Evolutionary conservation across 306 rosid genomes (phyloP), one percentile per base, ranked within the genome.

Genomic region (Hippophae rhamnoides): DNA sequence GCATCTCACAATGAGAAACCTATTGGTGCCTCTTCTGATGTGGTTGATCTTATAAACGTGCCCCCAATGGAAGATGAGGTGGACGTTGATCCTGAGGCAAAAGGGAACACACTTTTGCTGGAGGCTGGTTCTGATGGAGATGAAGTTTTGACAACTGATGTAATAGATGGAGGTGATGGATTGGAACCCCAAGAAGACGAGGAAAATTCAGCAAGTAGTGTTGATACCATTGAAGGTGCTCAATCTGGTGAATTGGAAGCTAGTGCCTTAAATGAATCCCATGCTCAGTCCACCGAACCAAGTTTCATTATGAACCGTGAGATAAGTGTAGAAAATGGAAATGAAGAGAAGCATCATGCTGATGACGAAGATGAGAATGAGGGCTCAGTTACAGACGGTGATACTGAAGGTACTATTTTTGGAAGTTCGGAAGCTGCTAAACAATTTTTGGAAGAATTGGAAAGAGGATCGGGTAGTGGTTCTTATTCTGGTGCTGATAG

Each of bases 361-460:
- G 76, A 64, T 57, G 85, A 67, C 18, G 72, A 68, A 48, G 94
- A 52, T 49, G 74, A 64, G 72, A 18, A 61, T 56, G 83, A 71
- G 57, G 84, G 74, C 67, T 78, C 74, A 0, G 46, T 58, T 55
- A 76, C 81, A 6, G 94, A 87, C 52, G 82, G 8, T 66, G 81
- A 72, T 52, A 86, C 60, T 65, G 99, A 82, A 41, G 87, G 71
- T 50, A 69, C 73, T 74, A 58, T 80, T 26, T 81, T 76, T 77
- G 95, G 86, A 47, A 79, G 88, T 62, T 76, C 84, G 47, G 97
- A 81, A 69, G 85, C 85, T 58, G 86, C 88, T 27, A 70, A 70
- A 56, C 73, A 72, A 58, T 84, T 78, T 71, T 40, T 81, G 81
- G 85, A 85, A 84, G 89, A 83, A 62, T 56, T 82, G 87, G 95